These are phyloP conservation scores for Quercus robur DNA, from an alignment of 306 rosid genomes.

Conservation along the genomic window DNA sequence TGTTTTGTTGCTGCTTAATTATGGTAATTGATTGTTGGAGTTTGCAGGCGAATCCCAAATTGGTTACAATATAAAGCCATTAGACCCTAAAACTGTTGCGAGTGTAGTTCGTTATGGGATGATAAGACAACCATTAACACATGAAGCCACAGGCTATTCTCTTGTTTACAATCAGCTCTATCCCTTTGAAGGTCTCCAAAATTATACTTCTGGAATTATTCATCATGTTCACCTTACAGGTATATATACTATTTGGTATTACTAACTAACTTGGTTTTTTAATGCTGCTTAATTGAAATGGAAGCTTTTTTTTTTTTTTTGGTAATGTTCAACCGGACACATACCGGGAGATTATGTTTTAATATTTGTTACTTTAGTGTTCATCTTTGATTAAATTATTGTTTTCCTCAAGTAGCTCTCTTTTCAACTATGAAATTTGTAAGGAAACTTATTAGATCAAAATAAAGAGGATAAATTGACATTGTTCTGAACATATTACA, in stretches of 20 bases:
- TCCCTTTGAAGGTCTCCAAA: conserved; percentile 79
- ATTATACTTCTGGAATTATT: conserved; percentile 87
- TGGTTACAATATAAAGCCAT: conserved; percentile 58
- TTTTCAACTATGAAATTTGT: background rate
- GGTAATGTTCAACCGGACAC: background rate
- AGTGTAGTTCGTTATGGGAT: conserved; percentile 62
- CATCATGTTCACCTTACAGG: conserved; percentile 83
- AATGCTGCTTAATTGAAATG: background rate
- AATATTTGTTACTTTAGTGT: background rate
- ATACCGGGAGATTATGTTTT: background rate
- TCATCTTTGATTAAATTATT: background rate
- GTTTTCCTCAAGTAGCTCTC: background rate
- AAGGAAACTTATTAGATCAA: background rate
- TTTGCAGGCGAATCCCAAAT: conserved; percentile 75
- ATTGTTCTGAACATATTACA: background rate
- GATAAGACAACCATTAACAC: conserved; percentile 31
- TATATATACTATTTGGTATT: conserved; percentile 1
- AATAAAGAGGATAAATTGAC: background rate
- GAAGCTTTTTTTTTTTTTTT: background rate
- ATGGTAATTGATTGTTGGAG: background rate
- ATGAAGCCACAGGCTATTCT: conserved; percentile 62
- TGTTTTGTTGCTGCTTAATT: conserved; percentile 1
- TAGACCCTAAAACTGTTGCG: conserved; percentile 57
- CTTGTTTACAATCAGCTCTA: conserved; percentile 70
- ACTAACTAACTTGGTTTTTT: background rate